A percentile compares a stretch with the other conserved stretches of the same genome.
Evolutionary conservation across 2,329 filamentous ascomycete species (phyloP).

Genomic region (Mollisia scopiformis): DNA sequence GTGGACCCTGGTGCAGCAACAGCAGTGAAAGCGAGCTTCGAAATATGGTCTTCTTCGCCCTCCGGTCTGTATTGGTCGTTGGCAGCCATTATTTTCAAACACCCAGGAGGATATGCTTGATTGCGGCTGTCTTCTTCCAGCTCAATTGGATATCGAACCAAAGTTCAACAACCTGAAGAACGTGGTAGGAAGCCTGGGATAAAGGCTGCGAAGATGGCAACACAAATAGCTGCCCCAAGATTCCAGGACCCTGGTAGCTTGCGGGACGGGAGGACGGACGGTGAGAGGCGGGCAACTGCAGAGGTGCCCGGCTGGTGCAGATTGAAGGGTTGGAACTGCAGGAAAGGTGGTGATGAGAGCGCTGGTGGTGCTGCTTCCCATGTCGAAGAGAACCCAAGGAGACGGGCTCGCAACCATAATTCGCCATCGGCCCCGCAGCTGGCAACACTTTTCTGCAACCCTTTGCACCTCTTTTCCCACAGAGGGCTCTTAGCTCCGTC

Average conservation of each 20-base stretch:
- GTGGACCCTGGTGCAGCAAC: slow-evolving; percentile 24
- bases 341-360: not conserved
- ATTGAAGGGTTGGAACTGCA: not conserved
- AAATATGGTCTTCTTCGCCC: slow-evolving; percentile 20
- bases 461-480: not conserved
- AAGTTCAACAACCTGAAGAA: not conserved
- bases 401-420: not conserved
- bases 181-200: not conserved
- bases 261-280: not conserved
- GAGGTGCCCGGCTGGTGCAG: not conserved
- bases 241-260: not conserved
- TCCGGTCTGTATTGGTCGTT: slow-evolving; percentile 12
- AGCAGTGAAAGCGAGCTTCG: slow-evolving; percentile 28
- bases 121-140: not conserved
- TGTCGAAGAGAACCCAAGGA: not conserved
- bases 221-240: not conserved
- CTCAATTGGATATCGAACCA: not conserved
- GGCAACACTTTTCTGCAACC: not conserved
- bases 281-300: not conserved
- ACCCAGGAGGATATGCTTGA: not conserved
- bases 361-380: not conserved
- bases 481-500: not conserved
- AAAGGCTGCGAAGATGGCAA: not conserved
- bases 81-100: slow-evolving; percentile 13
- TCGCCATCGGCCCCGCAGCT: not conserved